Evolutionary conservation across 2,329 filamentous ascomycete genomes (phyloP), one percentile per base, ranked within the genome.

Genomic region (Diaporthe aspalathi): DNA sequence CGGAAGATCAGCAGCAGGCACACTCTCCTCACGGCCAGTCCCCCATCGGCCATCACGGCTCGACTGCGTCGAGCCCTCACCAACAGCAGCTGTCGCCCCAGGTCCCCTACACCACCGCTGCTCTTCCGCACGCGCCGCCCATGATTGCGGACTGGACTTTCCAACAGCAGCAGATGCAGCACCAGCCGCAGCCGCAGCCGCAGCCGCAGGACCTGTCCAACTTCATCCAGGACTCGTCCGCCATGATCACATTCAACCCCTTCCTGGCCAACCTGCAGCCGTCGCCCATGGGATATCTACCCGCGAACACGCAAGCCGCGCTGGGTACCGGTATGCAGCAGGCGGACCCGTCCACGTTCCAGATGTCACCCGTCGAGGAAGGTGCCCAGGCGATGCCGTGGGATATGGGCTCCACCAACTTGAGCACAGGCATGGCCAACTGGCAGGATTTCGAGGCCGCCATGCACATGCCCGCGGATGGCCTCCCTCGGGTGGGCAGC

Each of bases 381-480:
- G 80, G 84, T 16, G 74, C 78, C n/a, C 88, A 88, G 63, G 63
- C 67, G 22, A 68, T 73, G 56, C 54, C 49, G 5, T 72, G 70
- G 72, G 68, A 71, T 49, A 53, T 72, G 56, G 27, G 53, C 16
- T 82, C 87, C 20, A 85, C 87, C 82, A 89, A 84, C 79, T 93
- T 85, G 91, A 89, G 80, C 62, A 81, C 87, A 73, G 88, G 90
- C 74, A 90, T 93, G 83, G 89, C 91, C 63, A 91, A 92, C 75
- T 94, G 92, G 90, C 91, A 94, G 74, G 94, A 97, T 78, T 93
- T 97, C 77, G 90, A 93, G 76, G 87, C 89, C 71, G 90, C 92
- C 54, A 84, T 88, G 73, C 81, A 81, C 54, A 81, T 80, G 65
- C 81, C 80, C 11, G 68, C 80, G 1, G 83, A 88, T 78, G 81